phyloP scores from a whole-genome alignment of 805 yeast species.

The Saccharomyces kudriavzevii region DNA sequence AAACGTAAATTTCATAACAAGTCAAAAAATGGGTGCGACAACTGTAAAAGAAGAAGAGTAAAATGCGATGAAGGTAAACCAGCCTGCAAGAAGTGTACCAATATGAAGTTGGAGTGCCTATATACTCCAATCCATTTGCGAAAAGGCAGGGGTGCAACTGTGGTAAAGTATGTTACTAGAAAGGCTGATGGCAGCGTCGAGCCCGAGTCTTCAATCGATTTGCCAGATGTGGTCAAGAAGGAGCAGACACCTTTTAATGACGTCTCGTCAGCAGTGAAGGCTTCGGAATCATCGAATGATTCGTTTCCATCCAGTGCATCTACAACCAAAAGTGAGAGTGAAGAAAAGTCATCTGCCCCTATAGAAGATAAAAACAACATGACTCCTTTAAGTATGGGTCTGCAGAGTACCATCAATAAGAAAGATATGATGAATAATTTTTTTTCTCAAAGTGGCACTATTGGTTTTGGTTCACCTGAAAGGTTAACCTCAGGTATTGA shows the following conservation, averaged over 20 bases:
- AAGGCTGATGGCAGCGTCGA: slow-evolving; percentile 10
- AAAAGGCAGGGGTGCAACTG: slow-evolving; percentile 15
- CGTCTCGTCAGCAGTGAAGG: background rate
- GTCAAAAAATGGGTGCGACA: slow-evolving; percentile 80
- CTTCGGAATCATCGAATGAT: background rate
- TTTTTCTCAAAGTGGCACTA: background rate
- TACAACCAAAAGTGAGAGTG: background rate
- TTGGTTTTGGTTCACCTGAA: slow-evolving; percentile 4
- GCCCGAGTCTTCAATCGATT: slow-evolving; percentile 1
- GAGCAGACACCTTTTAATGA: background rate
- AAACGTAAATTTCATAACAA: slow-evolving; percentile 86
- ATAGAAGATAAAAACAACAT: background rate
- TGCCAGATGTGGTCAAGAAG: background rate
- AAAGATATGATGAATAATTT: background rate
- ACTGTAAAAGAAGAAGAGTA: slow-evolving; percentile 83
- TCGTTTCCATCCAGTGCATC: background rate
- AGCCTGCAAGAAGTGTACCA: slow-evolving; percentile 65
- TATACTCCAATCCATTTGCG: slow-evolving; percentile 34
- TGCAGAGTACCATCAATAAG: background rate
- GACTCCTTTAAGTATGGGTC: background rate
- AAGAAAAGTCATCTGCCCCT: background rate
- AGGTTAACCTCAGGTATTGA: slow-evolving; percentile 10
- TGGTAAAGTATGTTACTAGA: slow-evolving; percentile 13
- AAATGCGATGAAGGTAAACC: slow-evolving; percentile 90
- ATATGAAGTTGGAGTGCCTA: slow-evolving; percentile 72